Evolutionary conservation across 192 early-diverging fungal genomes (phyloP).

Genomic region (Haplosporangium gracile): DNA sequence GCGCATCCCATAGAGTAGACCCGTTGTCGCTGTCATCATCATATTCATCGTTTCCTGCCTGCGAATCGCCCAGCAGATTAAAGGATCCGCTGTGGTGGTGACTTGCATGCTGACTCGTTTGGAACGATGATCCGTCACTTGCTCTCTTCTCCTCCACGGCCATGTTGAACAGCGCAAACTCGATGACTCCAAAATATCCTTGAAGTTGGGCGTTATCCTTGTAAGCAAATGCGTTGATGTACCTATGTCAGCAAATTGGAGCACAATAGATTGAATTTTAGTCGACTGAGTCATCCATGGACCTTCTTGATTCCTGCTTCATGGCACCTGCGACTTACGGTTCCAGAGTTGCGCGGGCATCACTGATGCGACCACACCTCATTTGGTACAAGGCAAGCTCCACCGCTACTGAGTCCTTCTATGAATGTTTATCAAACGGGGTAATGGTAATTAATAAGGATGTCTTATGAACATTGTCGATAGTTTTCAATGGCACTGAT

Average conservation of each 20-base stretch:
- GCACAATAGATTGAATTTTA: neutral
- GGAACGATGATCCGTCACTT: neutral
- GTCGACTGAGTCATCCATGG: neutral
- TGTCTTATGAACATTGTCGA: no score
- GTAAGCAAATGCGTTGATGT: slow-evolving; percentile 19
- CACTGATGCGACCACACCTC: slow-evolving; percentile 28
- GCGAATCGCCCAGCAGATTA: neutral
- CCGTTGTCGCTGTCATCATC: neutral
- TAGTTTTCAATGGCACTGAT: neutral
- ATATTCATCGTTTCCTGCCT: neutral
- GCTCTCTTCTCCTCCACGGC: neutral
- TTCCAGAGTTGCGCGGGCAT: slow-evolving; percentile 31
- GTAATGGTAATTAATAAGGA: neutral
- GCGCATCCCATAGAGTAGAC: neutral
- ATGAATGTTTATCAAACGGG: neutral
- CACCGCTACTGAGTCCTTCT: slow-evolving; percentile 20
- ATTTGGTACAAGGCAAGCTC: slow-evolving; percentile 39
- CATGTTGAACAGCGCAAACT: slow-evolving; percentile 40
- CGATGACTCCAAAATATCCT: slow-evolving; percentile 34
- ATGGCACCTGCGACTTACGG: slow-evolving; percentile 19
- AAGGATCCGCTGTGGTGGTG: neutral
- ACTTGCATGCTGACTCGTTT: neutral
- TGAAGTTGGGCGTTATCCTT: slow-evolving; percentile 27
- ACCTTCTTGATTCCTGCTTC: neutral
- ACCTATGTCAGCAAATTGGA: neutral